Conservation (phyloP, 371 early-diverging fungal species). For the Mortierella sp. region DNA sequence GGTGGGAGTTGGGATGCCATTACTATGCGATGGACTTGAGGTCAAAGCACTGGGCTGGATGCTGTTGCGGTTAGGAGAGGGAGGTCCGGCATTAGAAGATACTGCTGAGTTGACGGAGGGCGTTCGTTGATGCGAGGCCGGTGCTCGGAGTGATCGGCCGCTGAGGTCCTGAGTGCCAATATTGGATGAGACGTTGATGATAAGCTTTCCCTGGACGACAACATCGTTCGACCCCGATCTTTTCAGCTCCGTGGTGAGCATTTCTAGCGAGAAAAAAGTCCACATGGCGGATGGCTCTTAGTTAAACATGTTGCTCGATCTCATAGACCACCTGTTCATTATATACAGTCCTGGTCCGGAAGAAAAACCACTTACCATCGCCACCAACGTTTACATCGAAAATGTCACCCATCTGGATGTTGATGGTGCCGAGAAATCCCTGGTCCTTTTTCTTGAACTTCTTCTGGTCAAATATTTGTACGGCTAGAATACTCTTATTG, state of each 20-base stretch:
- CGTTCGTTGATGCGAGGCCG: conserved; percentile 34
- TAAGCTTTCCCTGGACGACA: conserved; percentile 86
- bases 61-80: conserved; percentile 27
- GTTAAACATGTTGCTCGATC: background rate
- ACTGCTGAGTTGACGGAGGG: conserved; percentile 28
- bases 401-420: conserved; percentile 81
- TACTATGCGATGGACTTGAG: conserved; percentile 1
- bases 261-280: conserved; percentile 62
- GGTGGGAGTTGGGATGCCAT: conserved; percentile 7
- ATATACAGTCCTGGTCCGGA: too few relatives aligned
- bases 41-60: conserved; percentile 20
- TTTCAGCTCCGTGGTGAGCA: conserved; percentile 85
- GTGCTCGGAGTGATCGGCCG: conserved; percentile 58
- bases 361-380: conserved; percentile 61
- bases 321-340: too few relatives aligned
- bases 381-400: conserved; percentile 77
- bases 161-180: conserved; percentile 61
- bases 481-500: conserved; percentile 82
- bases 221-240: conserved; percentile 79
- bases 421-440: conserved; percentile 93
- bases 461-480: conserved; percentile 96
- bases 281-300: background rate
- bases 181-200: conserved; percentile 75
- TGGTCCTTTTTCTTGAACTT: conserved; percentile 94
- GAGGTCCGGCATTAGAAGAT: conserved; percentile 17